Evolutionary conservation across 306 rosid genomes (phyloP), one percentile per base, ranked within the genome.

Genomic region (Begonia peltatifolia): DNA sequence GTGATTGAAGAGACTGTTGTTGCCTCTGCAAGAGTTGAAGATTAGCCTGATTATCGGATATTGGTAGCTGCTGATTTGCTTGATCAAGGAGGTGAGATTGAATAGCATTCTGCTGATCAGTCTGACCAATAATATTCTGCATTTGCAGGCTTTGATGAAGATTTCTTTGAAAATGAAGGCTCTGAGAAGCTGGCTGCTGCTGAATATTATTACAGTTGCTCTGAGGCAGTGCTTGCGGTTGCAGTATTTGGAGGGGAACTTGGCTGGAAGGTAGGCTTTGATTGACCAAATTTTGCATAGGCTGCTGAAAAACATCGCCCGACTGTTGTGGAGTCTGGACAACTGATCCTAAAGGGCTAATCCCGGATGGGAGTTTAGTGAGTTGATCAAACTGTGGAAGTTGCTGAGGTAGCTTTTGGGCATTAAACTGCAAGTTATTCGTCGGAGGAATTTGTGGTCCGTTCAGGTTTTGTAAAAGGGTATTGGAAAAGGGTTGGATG

Each of bases 371-470:
- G 58, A 70, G 59, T 75, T 76, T 84, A 47, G 77, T 81, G 58
- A 76, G 77, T 52, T 87, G 93, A 60, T 81, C 96, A 52, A 79
- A 75, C 60, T 81, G 96, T 55, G 76, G 94, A 41, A 73, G 74
- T 64, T 75, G 87, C 73, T 77, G 84, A 58, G 77, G 80, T 14
- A 82, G 59, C 74, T 83, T 71, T 56, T 76, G 97, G 52, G 77
- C 55, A 58, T 61, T 66, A 68, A 80, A 76, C 46, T 79, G 79
- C 35, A 65, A 68, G 67, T 71, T 83, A 71, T 77, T 83, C 10
- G 84, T 22, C 62, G 75, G 97, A 58, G 84, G 70, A 20, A 77
- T 58, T 61, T 84, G 97, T 17, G 82, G 63, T 47, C 86, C 82
- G 14, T 74, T 61, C 58, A 85, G 78, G 64, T 83, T 85, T 42